phyloP scores from a whole-genome alignment of 2,329 filamentous ascomycete genomes.

The Venturiaceae sp. region DNA sequence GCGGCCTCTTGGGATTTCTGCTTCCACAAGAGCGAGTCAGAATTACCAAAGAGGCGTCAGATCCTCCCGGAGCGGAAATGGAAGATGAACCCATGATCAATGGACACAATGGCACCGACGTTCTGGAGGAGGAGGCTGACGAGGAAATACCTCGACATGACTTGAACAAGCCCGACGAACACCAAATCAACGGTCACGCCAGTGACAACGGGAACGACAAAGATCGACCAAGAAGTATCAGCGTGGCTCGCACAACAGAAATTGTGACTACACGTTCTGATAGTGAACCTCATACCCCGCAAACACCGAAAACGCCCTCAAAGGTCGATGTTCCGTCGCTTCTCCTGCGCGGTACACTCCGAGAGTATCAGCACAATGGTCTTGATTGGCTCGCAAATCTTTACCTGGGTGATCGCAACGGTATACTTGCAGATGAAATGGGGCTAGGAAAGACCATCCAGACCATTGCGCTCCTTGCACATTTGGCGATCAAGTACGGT shows the following conservation, averaged over 20 bases:
- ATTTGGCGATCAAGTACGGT: conserved; percentile 80
- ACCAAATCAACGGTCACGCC: not conserved
- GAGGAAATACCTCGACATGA: not conserved
- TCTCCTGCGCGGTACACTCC: conserved; percentile 74
- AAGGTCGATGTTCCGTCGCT: conserved; percentile 61
- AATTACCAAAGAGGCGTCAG: conserved; percentile 7
- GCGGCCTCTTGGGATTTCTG: conserved; percentile 37
- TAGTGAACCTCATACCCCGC: not conserved
- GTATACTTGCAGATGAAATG: conserved; percentile 97
- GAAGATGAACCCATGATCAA: conserved; percentile 9
- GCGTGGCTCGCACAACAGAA: not conserved
- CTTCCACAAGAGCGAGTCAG: conserved; percentile 14
- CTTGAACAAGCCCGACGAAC: not conserved
- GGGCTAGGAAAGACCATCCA: conserved; percentile 97
- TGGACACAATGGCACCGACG: conserved; percentile 15
- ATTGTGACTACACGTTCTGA: not conserved
- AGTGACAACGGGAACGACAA: not conserved
- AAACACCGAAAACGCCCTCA: conserved; percentile 8
- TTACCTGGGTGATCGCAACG: conserved; percentile 87
- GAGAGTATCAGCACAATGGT: conserved; percentile 96
- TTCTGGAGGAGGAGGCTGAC: conserved; percentile 27
- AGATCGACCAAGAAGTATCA: not conserved
- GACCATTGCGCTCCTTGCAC: conserved; percentile 86
- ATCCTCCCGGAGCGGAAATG: not conserved
- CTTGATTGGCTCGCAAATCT: conserved; percentile 92